Evolutionary conservation across 2,329 filamentous ascomycete genomes (phyloP).

Genomic region (Arthrobotrys musiformis): DNA sequence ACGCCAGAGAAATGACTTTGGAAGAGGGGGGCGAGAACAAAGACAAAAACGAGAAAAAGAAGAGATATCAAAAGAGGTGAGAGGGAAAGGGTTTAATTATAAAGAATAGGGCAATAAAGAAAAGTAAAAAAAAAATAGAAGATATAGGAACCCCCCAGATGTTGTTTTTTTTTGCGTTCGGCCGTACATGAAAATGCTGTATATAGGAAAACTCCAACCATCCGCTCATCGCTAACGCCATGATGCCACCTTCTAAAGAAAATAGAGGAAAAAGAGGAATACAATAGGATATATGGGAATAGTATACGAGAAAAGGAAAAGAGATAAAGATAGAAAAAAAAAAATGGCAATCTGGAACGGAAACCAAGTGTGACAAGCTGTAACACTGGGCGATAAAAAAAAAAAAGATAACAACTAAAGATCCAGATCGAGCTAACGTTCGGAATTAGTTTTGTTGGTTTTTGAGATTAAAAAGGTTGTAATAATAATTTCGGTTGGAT

Average conservation of each 20-base stretch:
- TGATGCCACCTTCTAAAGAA: slow-evolving; percentile 54
- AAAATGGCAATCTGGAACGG: slow-evolving; percentile 53
- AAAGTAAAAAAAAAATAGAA: slow-evolving; percentile 47
- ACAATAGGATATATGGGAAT: slow-evolving; percentile 19
- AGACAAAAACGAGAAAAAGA: not conserved
- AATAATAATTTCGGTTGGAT: slow-evolving; percentile 14
- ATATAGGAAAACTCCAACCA: slow-evolving; percentile 56
- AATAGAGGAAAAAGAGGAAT: slow-evolving; percentile 35
- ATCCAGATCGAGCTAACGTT: slow-evolving; percentile 24
- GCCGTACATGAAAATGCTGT: slow-evolving; percentile 54
- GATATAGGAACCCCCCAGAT: slow-evolving; percentile 23
- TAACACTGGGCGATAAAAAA: slow-evolving; percentile 10
- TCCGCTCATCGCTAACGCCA: slow-evolving; percentile 56
- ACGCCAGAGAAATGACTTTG: slow-evolving; percentile 50
- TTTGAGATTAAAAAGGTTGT: slow-evolving; percentile 25
- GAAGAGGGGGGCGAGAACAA: not conserved
- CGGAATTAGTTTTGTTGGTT: slow-evolving; percentile 19
- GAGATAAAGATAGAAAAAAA: slow-evolving; percentile 29
- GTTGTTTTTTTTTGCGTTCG: slow-evolving; percentile 49
- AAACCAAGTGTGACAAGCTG: slow-evolving; percentile 7
- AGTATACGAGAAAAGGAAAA: slow-evolving; percentile 55
- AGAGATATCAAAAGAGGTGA: not conserved
- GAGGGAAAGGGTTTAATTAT: slow-evolving; percentile 17
- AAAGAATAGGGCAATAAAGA: slow-evolving; percentile 16
- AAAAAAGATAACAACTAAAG: slow-evolving; percentile 6